Evolutionary conservation across 2,329 filamentous ascomycete genomes (phyloP), one percentile per base, ranked within the genome.

Genomic region (Zymoseptoria tritici): DNA sequence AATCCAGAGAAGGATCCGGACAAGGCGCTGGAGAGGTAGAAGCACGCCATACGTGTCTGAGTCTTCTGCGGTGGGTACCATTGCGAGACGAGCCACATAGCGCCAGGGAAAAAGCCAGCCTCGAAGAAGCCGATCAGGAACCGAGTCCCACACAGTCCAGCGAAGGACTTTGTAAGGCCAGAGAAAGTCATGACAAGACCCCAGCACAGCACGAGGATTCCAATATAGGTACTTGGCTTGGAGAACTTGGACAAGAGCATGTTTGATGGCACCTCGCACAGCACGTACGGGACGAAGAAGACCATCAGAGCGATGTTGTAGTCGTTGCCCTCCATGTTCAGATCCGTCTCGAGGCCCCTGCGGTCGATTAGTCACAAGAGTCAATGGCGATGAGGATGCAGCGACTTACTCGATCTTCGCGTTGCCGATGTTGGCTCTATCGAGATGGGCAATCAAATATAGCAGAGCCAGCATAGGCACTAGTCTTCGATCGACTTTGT

Each of bases 111-210:
- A 0, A 93, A 79, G 6, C 89, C 89, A 8, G 88, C 77, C 72
- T 94, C 89, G 57, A 78, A 79, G 3, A 82, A 62, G 8, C 92
- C 92, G 1, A 96, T 81, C 72, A 97, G 91, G 79, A 96, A 96
- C 22, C 90, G 61, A 2, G 89, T 90, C 0, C 85, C 81, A 55
- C 96, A 80, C 11, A 97, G 78, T 1, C 91, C 90, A 36, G 80
- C 78, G 50, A 80, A 78, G 74, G 91, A 97, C 70, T 84, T 94
- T 59, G 85, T 78, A 1, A 91, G 87, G 6, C 91, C 75, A 11
- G 58, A 58, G 13, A 64, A 26, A n/a, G 60, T 64, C 62, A 62
- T 64, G 29, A 62, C 53, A 13, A 60, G 22, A 13, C 60, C 58
- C 67, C 65, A 69, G 16, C 57, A 60, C n/a, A 65, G 59, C 13